These are phyloP conservation scores for Acanthamoeba lugdunensis DNA, from an alignment of 208 protist genomes.

Conservation along the genomic window DNA sequence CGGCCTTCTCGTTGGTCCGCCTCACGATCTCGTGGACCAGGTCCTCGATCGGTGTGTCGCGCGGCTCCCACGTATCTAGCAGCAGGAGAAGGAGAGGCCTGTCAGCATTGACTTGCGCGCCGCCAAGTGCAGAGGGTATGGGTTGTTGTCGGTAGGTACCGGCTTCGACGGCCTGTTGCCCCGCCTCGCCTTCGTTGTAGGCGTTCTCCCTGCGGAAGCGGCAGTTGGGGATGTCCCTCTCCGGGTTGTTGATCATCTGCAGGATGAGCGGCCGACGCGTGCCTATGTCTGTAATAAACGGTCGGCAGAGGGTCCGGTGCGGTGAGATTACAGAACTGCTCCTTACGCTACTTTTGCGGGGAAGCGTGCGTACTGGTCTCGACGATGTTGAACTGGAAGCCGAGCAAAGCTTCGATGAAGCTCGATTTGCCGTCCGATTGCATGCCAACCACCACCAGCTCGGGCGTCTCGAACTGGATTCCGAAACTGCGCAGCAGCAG, in stretches of 20 bases:
- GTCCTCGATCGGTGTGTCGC: slow-evolving; percentile 81
- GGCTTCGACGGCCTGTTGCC: background rate
- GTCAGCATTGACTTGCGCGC: background rate
- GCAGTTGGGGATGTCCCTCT: slow-evolving; percentile 76
- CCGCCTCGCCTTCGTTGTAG: slow-evolving; percentile 35
- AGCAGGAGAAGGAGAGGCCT: background rate
- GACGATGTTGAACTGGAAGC: slow-evolving; percentile 87
- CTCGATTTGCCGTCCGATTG: slow-evolving; percentile 86
- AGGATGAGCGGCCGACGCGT: slow-evolving; percentile 84
- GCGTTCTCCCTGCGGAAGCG: slow-evolving; percentile 82
- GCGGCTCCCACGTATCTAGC: slow-evolving; percentile 74
- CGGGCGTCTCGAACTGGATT: slow-evolving; percentile 83
- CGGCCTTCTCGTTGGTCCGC: slow-evolving; percentile 82
- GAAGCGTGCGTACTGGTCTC: slow-evolving; percentile 75
- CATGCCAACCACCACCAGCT: slow-evolving; percentile 86
- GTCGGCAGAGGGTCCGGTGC: background rate
- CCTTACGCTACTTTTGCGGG: background rate
- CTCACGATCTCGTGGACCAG: slow-evolving; percentile 82
- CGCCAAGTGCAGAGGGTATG: background rate
- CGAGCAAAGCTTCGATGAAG: slow-evolving; percentile 86
- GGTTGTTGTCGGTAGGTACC: background rate
- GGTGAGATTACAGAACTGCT: background rate
- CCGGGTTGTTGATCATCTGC: slow-evolving; percentile 86
- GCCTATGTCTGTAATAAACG: slow-evolving; percentile 79
- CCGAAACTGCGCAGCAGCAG: slow-evolving; percentile 75